Evolutionary conservation across 2,329 filamentous ascomycete genomes (phyloP).

Genomic region (Ophiostoma ips): DNA sequence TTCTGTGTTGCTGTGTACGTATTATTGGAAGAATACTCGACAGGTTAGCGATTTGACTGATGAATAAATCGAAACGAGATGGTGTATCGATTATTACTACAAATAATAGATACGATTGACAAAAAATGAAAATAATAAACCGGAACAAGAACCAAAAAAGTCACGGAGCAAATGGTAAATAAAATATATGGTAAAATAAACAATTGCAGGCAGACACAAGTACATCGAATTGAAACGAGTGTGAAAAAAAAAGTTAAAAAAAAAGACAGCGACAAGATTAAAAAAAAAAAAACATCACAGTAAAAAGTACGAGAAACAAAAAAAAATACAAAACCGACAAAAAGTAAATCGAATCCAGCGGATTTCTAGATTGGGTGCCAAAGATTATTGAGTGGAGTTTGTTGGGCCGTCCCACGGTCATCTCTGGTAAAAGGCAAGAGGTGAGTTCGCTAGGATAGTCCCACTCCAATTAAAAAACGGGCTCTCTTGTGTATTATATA

Average conservation of each 20-base stretch:
- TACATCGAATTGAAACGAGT: not conserved
- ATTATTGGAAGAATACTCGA: no score
- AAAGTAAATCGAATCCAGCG: slow-evolving; percentile 10
- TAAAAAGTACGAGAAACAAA: not conserved
- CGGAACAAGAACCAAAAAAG: not conserved
- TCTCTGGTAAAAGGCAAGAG: slow-evolving; percentile 18
- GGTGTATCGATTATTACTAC: no score
- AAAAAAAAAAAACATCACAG: not conserved
- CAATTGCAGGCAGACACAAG: not conserved
- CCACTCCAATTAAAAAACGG: slow-evolving; percentile 13
- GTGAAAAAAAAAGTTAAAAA: not conserved
- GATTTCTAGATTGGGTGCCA: slow-evolving; percentile 14
- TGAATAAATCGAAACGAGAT: no score
- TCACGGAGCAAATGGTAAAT: not conserved
- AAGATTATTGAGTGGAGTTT: slow-evolving; percentile 16
- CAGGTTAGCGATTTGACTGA: no score
- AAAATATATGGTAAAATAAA: not conserved
- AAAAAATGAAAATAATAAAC: not conserved
- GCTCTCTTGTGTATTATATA: slow-evolving; percentile 8
- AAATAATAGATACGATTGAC: not conserved
- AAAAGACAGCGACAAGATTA: no score
- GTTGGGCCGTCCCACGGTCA: slow-evolving; percentile 16
- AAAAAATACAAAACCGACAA: not conserved
- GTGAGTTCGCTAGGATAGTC: slow-evolving; percentile 17
- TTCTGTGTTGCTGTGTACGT: no score